phyloP scores from a whole-genome alignment of 176 grass and related monocot species.

The bread wheat (Triticum aestivum) region IWGSC_CS_RefSeq_v2.1 NC_057798.1:579723651-579724150 shows the following conservation, averaged over 20 bases:
- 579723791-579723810: too few relatives aligned
- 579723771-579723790: too few relatives aligned
- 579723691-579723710: neutral
- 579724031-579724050: neutral
- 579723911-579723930: neutral
- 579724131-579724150: conserved; percentile 37
- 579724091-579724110: neutral
- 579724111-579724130: neutral
- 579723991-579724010: neutral
- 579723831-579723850: neutral
- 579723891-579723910: neutral
- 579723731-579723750: neutral
- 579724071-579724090: neutral
- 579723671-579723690: conserved; percentile 48
- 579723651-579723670: conserved; percentile 30
- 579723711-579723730: neutral
- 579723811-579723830: neutral
- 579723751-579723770: neutral
- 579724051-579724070: neutral
- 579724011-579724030: neutral
- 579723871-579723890: neutral
- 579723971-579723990: neutral
- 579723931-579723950: neutral
- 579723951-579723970: neutral
- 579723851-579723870: neutral